Percentiles rank a stretch among this genome's conserved stretches.
Evolutionary conservation across 768 basidiomycete genomes (phyloP).

Genomic region (Boletus rufocinnamomeus): DNA sequence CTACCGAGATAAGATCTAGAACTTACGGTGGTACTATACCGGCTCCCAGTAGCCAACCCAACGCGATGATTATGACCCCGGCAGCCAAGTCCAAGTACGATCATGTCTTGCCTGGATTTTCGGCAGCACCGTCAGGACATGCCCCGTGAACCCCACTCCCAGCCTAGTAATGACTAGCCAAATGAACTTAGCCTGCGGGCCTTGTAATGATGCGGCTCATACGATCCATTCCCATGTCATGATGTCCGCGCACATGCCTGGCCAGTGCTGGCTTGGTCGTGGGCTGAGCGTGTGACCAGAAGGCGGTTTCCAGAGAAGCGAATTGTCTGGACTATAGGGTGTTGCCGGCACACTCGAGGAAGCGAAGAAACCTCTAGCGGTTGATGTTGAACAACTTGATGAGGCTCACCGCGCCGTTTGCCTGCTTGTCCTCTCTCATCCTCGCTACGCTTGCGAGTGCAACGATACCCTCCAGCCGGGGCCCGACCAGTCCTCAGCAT

Average conservation of each 20-base stretch:
- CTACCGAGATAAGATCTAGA: background rate
- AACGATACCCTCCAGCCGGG: constrained; percentile 10
- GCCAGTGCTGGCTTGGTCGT: background rate
- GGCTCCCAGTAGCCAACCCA: too few species aligned
- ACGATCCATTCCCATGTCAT: background rate
- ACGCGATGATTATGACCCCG: too few species aligned
- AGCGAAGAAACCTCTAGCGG: background rate
- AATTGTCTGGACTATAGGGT: background rate
- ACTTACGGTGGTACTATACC: background rate
- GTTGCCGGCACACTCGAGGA: background rate
- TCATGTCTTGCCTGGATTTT: too few species aligned
- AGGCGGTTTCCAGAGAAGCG: background rate
- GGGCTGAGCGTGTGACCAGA: background rate
- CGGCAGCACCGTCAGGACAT: too few species aligned
- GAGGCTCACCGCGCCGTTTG: constrained; percentile 18
- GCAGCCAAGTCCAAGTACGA: too few species aligned
- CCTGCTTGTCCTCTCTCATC: constrained; percentile 15
- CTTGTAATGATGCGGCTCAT: background rate
- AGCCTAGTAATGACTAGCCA: too few species aligned
- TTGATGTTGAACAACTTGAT: constrained; percentile 7
- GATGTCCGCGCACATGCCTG: background rate
- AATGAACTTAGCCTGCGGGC: background rate
- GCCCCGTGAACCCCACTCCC: background rate
- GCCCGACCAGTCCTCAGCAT: constrained; percentile 51
- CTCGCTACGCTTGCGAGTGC: constrained; percentile 15